Base-by-base conservation (phyloP, 2,329 filamentous ascomycete genomes). In the Tympanopsis confertula region DNA sequence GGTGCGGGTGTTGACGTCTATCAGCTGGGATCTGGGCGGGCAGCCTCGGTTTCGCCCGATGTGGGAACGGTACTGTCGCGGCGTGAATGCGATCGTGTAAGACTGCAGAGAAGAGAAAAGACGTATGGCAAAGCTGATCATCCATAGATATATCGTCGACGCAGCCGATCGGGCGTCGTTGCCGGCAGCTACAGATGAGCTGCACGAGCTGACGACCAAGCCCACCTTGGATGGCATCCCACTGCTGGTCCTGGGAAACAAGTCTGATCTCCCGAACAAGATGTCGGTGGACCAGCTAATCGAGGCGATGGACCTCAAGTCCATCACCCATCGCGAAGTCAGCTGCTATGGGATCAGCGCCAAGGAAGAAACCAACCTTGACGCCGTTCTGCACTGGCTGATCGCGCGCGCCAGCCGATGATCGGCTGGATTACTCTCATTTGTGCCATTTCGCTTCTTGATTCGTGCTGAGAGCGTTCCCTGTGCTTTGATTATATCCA, bases 1-100 rank as follows among this genome's bases (percentile, higher is more conserved):
- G n/a, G 10, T 28, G 10, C 10, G 10, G 10, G 12, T 12, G 30
- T 15, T 33, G 15, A 33, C 17, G 7, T 33, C 30, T 10, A 7
- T 7, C 30, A 33, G 30, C 63, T 98, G 91, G 91, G 91, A 98
- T 66, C 78, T 98, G 46, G 91, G 91, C 50, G 91, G 91, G 38
- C 91, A 98, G 64, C 89, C 91, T 50, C 78, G 89, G 47, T 98
- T 96, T 66, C 84, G 91, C 54, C 85, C 86, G 49, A 98, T 98
- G 91, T 98, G 91, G 91, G 91, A 98, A 69, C 74, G 91, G 54
- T 98, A 98, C 61, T 96, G 91, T 63, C 86, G 88, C 45, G 91
- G 87, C 38, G 91, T 96, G 49, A 94, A 94, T 63, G 89, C 89
- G 49, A 95, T 98, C 50, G 85, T 98, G 30, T 33, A 33, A 10